Conservation (phyloP, 495 filamentous ascomycete species). For the Aspergillus steynii region DNA sequence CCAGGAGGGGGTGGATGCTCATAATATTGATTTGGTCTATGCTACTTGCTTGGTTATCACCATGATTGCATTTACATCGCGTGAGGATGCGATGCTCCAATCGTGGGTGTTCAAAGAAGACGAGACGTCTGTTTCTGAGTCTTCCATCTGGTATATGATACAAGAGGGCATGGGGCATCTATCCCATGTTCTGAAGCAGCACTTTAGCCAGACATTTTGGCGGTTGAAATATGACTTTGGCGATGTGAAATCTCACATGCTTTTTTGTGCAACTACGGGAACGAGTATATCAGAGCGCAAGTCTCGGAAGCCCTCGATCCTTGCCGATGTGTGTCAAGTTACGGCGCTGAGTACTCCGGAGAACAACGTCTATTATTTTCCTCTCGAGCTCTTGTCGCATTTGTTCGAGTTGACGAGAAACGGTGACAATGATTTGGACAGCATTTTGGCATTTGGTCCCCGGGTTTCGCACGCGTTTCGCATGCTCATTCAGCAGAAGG, state of each 20-base stretch:
- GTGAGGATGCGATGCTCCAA: not conserved
- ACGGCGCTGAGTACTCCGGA: not conserved
- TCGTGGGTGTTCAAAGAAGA: constrained; percentile 2
- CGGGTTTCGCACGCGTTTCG: not conserved
- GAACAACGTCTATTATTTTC: not conserved
- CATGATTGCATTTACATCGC: constrained; percentile 6
- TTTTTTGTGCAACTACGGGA: not conserved
- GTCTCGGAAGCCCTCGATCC: not conserved
- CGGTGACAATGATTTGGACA: not conserved
- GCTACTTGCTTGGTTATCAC: constrained; percentile 4
- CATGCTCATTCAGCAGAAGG: not conserved
- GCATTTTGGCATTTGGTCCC: not conserved
- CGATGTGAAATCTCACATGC: not conserved
- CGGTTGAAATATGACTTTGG: not conserved
- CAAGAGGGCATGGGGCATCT: constrained; percentile 5
- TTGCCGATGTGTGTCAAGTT: constrained; percentile 1
- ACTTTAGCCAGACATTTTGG: not conserved
- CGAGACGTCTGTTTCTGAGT: not conserved
- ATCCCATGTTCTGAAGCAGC: not conserved
- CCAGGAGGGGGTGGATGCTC: not conserved
- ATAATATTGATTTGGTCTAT: constrained; percentile 6
- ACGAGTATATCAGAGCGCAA: not conserved
- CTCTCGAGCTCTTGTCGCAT: not conserved
- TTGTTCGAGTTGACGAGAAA: not conserved
- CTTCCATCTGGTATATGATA: constrained; percentile 3